These are phyloP conservation scores for Protea cynaroides DNA, from an alignment of 164 flowering plant genomes.

Conservation along the genomic window DNA sequence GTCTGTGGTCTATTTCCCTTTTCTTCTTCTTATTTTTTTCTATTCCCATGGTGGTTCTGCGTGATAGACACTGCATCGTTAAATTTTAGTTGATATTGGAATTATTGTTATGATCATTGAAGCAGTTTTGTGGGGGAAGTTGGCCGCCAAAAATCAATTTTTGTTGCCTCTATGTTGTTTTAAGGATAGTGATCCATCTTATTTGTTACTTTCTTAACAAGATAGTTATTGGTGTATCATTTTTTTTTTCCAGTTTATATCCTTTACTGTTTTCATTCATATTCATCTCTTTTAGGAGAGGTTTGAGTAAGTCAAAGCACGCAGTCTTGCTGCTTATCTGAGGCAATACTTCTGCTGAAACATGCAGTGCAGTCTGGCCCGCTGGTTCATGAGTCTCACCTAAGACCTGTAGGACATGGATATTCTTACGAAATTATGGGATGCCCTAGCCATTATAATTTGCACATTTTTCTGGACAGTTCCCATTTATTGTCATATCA, in stretches of 20 bases:
- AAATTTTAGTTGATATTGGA: neutral
- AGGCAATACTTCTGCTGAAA: neutral
- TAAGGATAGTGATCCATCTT: too few relatives aligned
- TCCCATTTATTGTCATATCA: neutral
- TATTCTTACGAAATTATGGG: neutral
- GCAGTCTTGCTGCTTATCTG: too few relatives aligned
- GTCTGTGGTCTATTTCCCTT: conserved; percentile 5
- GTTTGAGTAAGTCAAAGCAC: too few relatives aligned
- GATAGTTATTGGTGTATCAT: neutral
- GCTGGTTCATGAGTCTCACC: neutral
- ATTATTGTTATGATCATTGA: neutral
- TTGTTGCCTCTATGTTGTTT: too few relatives aligned
- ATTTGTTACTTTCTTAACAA: neutral
- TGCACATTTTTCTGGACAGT: neutral
- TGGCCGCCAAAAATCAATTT: neutral
- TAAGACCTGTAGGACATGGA: neutral
- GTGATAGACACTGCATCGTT: neutral
- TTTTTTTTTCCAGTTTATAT: too few relatives aligned
- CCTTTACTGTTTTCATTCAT: too few relatives aligned
- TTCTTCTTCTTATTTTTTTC: neutral
- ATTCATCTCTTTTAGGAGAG: too few relatives aligned
- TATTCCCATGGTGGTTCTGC: neutral
- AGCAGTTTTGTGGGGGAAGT: neutral
- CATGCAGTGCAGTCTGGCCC: neutral
- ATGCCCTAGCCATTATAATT: neutral